These are phyloP conservation scores for Kernera saxatilis DNA, from an alignment of 345 rosid genomes.

Conservation along the genomic window DNA sequence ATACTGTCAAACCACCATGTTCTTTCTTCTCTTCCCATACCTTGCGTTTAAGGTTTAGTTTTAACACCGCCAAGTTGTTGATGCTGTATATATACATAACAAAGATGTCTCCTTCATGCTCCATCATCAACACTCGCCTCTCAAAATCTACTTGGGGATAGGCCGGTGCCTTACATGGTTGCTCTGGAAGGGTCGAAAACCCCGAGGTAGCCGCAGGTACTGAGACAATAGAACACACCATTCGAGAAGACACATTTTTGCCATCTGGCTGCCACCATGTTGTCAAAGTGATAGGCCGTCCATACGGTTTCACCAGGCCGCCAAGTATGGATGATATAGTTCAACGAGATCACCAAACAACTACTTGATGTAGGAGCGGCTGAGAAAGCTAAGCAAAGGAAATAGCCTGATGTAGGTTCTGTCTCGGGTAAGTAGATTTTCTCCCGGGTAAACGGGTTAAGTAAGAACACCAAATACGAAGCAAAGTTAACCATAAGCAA, in stretches of 20 bases:
- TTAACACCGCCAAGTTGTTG: neutral
- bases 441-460: too few relatives aligned
- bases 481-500: too few relatives aligned
- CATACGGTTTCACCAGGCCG: neutral
- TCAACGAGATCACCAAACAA: neutral
- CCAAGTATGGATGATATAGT: neutral
- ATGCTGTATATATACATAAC: neutral
- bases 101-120: neutral
- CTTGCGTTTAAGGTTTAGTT: neutral
- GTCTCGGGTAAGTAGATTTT: too few relatives aligned
- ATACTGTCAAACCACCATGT: neutral
- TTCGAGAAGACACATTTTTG: neutral
- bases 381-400: neutral
- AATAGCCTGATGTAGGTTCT: too few relatives aligned
- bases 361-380: neutral
- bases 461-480: too few relatives aligned
- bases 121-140: neutral
- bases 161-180: neutral
- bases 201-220: neutral
- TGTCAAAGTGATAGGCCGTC: neutral
- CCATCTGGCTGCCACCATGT: neutral
- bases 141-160: fast-evolving
- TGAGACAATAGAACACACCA: neutral
- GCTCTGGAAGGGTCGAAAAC: neutral
- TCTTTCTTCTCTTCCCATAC: neutral